Conservation (phyloP, 225 moss, liverwort and hornwort species). For the Neckera pumila region DNA sequence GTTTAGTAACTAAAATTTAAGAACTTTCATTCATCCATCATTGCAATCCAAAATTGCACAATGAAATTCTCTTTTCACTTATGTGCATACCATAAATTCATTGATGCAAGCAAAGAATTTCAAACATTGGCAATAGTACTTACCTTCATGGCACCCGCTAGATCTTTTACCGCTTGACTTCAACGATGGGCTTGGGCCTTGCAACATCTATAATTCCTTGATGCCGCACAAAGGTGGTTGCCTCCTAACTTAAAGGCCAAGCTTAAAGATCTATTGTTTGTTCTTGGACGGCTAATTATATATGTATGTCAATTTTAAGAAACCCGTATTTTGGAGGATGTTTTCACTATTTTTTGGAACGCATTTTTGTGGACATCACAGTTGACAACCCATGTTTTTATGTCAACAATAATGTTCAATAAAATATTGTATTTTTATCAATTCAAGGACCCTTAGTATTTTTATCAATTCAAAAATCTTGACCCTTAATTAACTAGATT, state of each 20-base stretch:
- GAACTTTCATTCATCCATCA: fast-evolving
- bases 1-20: too few relatives aligned
- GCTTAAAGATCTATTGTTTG: neutral
- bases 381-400: too few relatives aligned
- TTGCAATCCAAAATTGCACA: neutral
- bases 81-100: neutral
- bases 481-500: too few relatives aligned
- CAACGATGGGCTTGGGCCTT: fast-evolving
- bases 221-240: fast-evolving
- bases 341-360: too few relatives aligned
- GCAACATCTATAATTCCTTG: neutral
- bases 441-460: too few relatives aligned
- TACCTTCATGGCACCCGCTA: neutral
- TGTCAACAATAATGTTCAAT: too few relatives aligned
- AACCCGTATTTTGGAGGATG: too few relatives aligned
- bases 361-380: too few relatives aligned
- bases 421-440: too few relatives aligned
- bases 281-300: fast-evolving
- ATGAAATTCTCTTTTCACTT: neutral
- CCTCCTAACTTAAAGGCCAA: neutral
- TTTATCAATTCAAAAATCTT: neutral
- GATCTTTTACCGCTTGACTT: neutral
- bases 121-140: fast-evolving
- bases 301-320: neutral
- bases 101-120: neutral